Evolutionary conservation across 768 basidiomycete genomes (phyloP).

Genomic region (Wakefieldia striispora): DNA sequence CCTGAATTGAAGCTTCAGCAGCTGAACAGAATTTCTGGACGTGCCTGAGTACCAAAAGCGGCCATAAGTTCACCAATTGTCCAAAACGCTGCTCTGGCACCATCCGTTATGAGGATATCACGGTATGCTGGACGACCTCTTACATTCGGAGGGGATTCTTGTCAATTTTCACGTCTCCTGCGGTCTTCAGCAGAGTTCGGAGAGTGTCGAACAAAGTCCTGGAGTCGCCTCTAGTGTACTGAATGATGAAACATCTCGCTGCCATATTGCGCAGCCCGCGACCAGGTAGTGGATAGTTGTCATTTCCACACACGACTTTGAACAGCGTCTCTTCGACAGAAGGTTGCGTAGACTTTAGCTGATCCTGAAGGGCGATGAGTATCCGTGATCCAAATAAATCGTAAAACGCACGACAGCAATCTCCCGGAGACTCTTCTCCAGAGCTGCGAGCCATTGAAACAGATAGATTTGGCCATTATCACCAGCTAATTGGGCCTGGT

Average conservation of each 20-base stretch:
- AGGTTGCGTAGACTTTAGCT: conserved; percentile 62
- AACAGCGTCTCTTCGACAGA: conserved; percentile 62
- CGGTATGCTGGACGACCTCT: conserved; percentile 23
- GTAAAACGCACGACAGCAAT: conserved; percentile 48
- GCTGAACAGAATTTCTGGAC: conserved; percentile 20
- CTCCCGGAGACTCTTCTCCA: conserved; percentile 55
- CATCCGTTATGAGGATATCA: conserved; percentile 3
- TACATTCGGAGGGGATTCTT: conserved; percentile 68
- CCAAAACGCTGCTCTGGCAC: conserved; percentile 72
- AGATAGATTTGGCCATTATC: conserved; percentile 82
- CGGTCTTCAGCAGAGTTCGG: conserved; percentile 71
- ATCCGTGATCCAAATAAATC: neutral
- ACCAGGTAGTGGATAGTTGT: conserved; percentile 79
- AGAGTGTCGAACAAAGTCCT: conserved; percentile 85
- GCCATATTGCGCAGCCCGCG: conserved; percentile 80
- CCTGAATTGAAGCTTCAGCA: neutral
- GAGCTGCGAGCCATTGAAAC: conserved; percentile 77
- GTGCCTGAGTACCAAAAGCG: conserved; percentile 77
- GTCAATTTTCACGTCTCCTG: conserved; percentile 69
- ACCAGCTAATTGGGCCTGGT: conserved; percentile 61
- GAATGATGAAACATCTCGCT: conserved; percentile 67
- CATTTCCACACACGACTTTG: conserved; percentile 62
- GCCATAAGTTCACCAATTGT: conserved; percentile 89
- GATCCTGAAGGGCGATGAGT: conserved; percentile 44
- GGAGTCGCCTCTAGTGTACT: conserved; percentile 82